Percentiles rank a stretch among this genome's conserved stretches.
phyloP scores from a whole-genome alignment of 2,329 filamentous ascomycete genomes.

The Domatiomyces catenatus region DNA sequence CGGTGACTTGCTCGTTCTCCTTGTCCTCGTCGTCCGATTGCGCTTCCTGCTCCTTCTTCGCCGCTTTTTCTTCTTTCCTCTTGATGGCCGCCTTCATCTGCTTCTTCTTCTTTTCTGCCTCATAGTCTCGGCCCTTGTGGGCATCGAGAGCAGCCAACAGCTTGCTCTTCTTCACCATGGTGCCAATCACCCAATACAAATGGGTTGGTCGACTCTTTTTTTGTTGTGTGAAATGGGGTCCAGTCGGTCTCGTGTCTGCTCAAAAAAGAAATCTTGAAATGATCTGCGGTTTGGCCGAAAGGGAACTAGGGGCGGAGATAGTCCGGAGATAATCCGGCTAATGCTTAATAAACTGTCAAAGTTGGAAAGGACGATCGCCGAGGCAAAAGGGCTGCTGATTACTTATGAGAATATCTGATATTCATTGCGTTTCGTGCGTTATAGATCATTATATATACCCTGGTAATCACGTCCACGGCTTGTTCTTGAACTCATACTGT shows the following conservation, averaged over 20 bases:
- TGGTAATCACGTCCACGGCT: not conserved
- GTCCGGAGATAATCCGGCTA: no score
- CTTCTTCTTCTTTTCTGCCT: constrained; percentile 63
- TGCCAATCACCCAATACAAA: not conserved
- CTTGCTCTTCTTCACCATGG: constrained; percentile 41
- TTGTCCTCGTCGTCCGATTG: constrained; percentile 1
- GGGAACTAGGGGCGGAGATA: no score
- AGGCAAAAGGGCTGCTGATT: not conserved
- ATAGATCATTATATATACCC: not conserved
- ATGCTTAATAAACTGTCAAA: no score
- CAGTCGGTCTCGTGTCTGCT: no score
- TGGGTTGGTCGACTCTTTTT: not conserved
- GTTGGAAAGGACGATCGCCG: not conserved
- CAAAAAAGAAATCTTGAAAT: no score
- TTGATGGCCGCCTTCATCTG: constrained; percentile 37
- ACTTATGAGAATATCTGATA: not conserved
- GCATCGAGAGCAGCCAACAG: constrained; percentile 43
- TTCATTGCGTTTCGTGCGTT: not conserved
- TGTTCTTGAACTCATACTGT: not conserved
- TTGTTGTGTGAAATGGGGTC: no score
- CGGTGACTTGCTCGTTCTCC: not conserved
- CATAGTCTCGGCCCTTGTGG: constrained; percentile 50
- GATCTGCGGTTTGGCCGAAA: no score
- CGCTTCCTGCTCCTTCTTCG: constrained; percentile 15
- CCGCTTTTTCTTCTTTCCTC: constrained; percentile 24